These are phyloP conservation scores for Decorospora gaudefroyi DNA, from an alignment of 2,329 filamentous ascomycete species.

Conservation along the genomic window DNA sequence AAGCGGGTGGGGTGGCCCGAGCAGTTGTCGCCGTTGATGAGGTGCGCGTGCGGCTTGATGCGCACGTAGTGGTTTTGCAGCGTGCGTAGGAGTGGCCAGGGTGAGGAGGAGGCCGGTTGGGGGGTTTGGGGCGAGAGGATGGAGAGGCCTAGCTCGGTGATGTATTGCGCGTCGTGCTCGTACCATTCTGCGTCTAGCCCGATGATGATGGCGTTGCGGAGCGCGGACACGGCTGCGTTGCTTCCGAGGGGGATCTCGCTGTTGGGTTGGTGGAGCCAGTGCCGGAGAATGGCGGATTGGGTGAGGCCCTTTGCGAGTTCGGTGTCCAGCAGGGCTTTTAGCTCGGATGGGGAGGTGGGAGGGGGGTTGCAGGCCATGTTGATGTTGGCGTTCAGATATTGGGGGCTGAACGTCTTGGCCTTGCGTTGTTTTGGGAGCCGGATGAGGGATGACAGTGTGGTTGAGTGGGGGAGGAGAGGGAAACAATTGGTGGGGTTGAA, in stretches of 20 bases:
- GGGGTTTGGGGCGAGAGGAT: slow-evolving; percentile 8
- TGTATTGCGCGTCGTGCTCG: slow-evolving; percentile 10
- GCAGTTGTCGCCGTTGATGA: slow-evolving; percentile 19
- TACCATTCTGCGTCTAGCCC: slow-evolving; percentile 26
- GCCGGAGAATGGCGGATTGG: slow-evolving; percentile 5
- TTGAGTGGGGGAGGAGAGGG: neutral
- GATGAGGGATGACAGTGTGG: neutral
- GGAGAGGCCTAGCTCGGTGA: slow-evolving; percentile 26
- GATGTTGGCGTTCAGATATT: too few species aligned
- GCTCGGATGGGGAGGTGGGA: neutral
- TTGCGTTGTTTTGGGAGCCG: neutral
- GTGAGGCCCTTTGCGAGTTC: neutral
- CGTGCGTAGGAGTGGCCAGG: neutral
- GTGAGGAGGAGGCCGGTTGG: neutral
- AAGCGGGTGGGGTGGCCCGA: slow-evolving; percentile 18
- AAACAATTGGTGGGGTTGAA: neutral
- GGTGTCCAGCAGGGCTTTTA: neutral
- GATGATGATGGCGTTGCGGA: slow-evolving; percentile 19
- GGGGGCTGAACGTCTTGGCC: too few species aligned
- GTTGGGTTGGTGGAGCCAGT: neutral
- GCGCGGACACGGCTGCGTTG: neutral
- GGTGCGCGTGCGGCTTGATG: slow-evolving; percentile 22
- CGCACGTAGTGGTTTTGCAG: slow-evolving; percentile 19
- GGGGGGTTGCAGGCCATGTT: neutral
- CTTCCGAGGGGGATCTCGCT: neutral